Evolutionary conservation across 2,329 filamentous ascomycete species (phyloP).

Genomic region (Tolypocladium nubicola): DNA sequence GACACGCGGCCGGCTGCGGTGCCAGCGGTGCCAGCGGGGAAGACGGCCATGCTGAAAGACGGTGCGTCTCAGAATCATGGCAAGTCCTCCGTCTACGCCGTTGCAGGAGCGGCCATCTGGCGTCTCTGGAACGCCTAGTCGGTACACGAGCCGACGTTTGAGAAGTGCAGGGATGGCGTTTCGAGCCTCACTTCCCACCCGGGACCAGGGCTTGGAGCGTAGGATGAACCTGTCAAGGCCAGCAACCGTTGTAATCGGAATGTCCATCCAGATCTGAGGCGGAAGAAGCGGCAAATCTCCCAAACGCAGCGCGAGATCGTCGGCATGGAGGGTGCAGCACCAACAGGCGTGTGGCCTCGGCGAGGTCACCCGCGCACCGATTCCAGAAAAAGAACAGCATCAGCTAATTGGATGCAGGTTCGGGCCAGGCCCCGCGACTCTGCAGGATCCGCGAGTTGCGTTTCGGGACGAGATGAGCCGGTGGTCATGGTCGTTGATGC

Average conservation of each 20-base stretch:
- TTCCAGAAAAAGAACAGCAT: not conserved
- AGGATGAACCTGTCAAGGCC: not conserved
- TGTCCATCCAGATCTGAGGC: not conserved
- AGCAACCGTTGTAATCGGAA: not conserved
- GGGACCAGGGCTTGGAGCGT: not conserved
- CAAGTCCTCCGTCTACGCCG: not conserved
- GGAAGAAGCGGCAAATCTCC: too few species aligned
- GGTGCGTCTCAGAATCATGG: not conserved
- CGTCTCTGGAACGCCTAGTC: not conserved
- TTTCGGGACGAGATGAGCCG: not conserved
- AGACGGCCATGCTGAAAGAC: not conserved
- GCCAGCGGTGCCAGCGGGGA: not conserved
- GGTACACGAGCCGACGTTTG: not conserved
- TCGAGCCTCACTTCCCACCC: not conserved
- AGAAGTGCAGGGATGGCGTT: not conserved
- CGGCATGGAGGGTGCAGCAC: not conserved
- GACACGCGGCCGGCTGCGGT: not conserved
- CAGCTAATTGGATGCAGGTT: too few species aligned
- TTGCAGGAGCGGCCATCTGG: not conserved
- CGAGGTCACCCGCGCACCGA: not conserved
- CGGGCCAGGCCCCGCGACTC: too few species aligned
- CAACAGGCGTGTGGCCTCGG: not conserved
- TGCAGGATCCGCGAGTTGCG: too few species aligned
- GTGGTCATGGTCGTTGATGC: not conserved
- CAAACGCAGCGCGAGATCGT: not conserved